Evolutionary conservation across 1,139 yeast genomes (phyloP).

Genomic region (Candida albicans): DNA sequence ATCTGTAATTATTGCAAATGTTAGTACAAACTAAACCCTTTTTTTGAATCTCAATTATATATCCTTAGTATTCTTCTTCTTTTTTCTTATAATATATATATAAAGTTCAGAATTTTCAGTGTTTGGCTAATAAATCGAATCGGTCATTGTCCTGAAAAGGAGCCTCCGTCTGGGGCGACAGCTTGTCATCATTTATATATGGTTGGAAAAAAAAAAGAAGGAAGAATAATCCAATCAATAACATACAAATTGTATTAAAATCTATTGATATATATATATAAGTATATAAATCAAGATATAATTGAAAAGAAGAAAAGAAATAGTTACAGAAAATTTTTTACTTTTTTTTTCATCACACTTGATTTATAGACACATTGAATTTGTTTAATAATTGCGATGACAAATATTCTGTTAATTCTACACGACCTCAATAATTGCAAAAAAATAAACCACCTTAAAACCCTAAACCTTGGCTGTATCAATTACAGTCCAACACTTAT

Average conservation of each 20-base stretch:
- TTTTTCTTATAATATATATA: neutral
- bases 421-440: neutral
- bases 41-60: conserved; percentile 5
- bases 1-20: conserved; percentile 16
- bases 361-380: neutral
- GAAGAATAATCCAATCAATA: neutral
- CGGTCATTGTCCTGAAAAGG: conserved; percentile 60
- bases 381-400: neutral
- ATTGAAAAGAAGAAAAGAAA: neutral
- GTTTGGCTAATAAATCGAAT: conserved; percentile 52
- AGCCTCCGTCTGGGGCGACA: conserved; percentile 63
- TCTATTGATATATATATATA: neutral
- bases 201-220: conserved; percentile 2
- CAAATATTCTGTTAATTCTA: neutral
- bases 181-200: conserved; percentile 40
- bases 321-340: neutral
- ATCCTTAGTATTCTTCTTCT: neutral
- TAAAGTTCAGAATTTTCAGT: conserved; percentile 51
- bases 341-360: neutral
- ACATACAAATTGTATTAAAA: conserved; percentile 2
- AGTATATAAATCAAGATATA: neutral
- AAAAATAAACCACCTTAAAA: neutral
- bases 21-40: conserved; percentile 31
- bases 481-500: neutral
- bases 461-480: neutral